Base-by-base conservation (phyloP, 192 early-diverging fungal species). In the Entophlyctis helioformis region DNA sequence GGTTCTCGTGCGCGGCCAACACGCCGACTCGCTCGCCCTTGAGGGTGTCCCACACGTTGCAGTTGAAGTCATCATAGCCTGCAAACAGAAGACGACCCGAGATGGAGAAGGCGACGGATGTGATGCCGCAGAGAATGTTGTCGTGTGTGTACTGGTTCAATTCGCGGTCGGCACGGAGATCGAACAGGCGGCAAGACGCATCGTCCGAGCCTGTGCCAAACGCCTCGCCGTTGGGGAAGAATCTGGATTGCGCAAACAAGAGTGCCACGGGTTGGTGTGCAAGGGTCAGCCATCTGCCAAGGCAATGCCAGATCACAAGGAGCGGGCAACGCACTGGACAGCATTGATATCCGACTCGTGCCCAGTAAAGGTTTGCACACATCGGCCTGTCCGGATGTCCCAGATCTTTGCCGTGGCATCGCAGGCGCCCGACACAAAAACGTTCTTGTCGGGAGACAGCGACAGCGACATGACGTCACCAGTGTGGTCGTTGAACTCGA, bases 331-430 rank as follows among this genome's bases (percentile, higher is more conserved):
- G 48, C 78, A 85, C 84, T 94, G 88, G 31, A 98, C 96, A 25
- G 96, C 87, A 53, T 98, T 98, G 57, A 98, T 94, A 51, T 98
- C 96, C 13, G 87, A 91, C 68, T 98, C 96, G 54, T 98, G 96
- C 22, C 93, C 93, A 13, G 82, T 86, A 61, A 98, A 98, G 13
- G 91, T 91, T 58, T 98, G 96, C 38, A 98, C 93, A 61, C 96
- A 98, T 41, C 85, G 83, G 36, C 86, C 87, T 8, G 82, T 84
- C 50, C 96, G 75, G 48, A 98, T 98, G 58, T 98, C 96, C 96
- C 96, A 98, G 8, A 98, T 80, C 63, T 96, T 96, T 21, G 91
- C 89, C 18, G 93, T 96, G 16, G 93, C 86, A 57, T 98, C 96
- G 68, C 96, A 98, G 44, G 93, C 93, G 48, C 89, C 96, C 27